phyloP scores from a whole-genome alignment of 768 basidiomycete genomes.

The Lactifluus echinatus region DNA sequence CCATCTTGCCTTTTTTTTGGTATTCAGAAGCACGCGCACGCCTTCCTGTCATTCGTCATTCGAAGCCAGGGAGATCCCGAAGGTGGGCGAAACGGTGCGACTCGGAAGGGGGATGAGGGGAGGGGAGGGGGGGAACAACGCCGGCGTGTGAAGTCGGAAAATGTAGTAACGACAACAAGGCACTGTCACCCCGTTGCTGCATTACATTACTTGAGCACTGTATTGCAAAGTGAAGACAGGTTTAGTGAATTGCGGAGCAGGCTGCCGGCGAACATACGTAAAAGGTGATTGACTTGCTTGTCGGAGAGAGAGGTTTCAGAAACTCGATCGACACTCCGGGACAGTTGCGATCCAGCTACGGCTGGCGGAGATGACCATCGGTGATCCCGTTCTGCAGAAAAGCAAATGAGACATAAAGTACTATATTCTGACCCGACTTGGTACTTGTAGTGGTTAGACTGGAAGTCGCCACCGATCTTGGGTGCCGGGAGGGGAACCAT shows the following conservation, averaged over 20 bases:
- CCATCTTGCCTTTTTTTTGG: not conserved
- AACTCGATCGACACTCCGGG: slow-evolving; percentile 13
- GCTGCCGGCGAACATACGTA: not conserved
- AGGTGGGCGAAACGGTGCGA: not conserved
- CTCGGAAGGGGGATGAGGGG: not conserved
- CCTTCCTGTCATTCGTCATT: slow-evolving; percentile 1
- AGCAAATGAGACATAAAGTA: not conserved
- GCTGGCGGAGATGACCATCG: slow-evolving; percentile 12
- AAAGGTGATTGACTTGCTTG: slow-evolving; percentile 8
- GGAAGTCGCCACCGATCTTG: too few relatives aligned
- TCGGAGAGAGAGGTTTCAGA: not conserved
- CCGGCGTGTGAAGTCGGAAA: not conserved
- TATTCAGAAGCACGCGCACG: not conserved
- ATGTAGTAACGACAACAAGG: too few relatives aligned
- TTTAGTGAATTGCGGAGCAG: too few relatives aligned
- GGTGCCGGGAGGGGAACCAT: too few relatives aligned
- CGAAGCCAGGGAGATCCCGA: slow-evolving; percentile 7
- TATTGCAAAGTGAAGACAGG: too few relatives aligned
- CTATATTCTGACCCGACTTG: too few relatives aligned
- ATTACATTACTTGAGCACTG: too few relatives aligned
- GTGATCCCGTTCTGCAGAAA: slow-evolving; percentile 2
- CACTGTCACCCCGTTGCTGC: too few relatives aligned
- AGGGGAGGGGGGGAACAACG: not conserved
- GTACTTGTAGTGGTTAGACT: too few relatives aligned
- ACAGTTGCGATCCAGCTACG: slow-evolving; percentile 10